Percentiles rank a stretch among this genome's conserved stretches.
These are phyloP conservation scores for Cocos nucifera DNA, from an alignment of 176 grass and related monocot species.

Conservation along the genomic window DNA sequence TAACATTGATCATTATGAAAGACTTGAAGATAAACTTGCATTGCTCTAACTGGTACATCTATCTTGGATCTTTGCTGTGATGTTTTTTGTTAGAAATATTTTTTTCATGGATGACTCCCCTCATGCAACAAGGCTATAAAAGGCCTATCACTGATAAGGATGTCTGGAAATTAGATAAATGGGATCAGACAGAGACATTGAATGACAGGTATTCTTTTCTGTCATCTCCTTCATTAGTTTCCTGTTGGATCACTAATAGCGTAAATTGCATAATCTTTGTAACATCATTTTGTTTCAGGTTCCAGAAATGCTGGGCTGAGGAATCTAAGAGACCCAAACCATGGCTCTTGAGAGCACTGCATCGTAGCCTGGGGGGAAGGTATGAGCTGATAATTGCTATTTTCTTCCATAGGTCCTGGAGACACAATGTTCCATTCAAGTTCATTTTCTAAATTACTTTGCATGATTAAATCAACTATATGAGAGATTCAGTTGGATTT, in stretches of 20 bases:
- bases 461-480: no score
- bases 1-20: no score
- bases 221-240: conserved; percentile 16
- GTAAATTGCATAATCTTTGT: conserved; percentile 3
- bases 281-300: conserved; percentile 38
- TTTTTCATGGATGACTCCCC: conserved; percentile 97
- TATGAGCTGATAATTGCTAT: conserved; percentile 18
- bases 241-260: neutral
- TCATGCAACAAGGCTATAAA: conserved; percentile 90
- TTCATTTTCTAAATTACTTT: no score
- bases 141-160: conserved; percentile 78
- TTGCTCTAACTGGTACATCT: no score
- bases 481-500: neutral
- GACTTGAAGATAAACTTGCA: no score
- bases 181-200: conserved; percentile 92
- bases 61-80: conserved; percentile 4
- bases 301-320: conserved; percentile 70
- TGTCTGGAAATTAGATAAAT: conserved; percentile 93
- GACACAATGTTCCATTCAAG: no score
- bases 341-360: conserved; percentile 82
- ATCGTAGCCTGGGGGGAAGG: conserved; percentile 73
- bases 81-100: conserved; percentile 48
- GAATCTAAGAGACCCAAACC: conserved; percentile 78
- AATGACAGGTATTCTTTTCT: conserved; percentile 57
- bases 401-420: neutral